Evolutionary conservation across 768 basidiomycete genomes (phyloP).

Genomic region (Lactarius tabidus): DNA sequence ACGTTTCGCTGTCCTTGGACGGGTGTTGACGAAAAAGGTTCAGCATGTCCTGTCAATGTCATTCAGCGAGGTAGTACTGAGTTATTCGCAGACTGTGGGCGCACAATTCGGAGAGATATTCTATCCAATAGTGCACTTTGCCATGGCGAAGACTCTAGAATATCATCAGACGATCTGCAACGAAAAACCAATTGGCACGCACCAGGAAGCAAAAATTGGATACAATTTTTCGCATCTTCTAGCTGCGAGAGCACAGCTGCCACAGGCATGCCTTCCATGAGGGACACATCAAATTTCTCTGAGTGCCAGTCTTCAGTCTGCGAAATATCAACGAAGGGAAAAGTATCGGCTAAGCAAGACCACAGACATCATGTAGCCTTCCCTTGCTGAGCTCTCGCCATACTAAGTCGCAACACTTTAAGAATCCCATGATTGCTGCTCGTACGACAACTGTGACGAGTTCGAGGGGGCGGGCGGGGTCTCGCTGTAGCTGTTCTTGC

Average conservation of each 20-base stretch:
- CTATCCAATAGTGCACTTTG: constrained; percentile 20
- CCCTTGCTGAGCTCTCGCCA: constrained; percentile 82
- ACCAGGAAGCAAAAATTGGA: constrained; percentile 33
- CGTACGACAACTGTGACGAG: constrained; percentile 67
- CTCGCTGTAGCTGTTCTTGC: constrained; percentile 28
- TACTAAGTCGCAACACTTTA: constrained; percentile 77
- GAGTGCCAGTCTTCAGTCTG: constrained; percentile 88
- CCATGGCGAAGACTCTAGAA: constrained; percentile 21
- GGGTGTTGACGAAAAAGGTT: constrained; percentile 46
- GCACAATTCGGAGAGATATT: constrained; percentile 22
- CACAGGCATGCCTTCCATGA: constrained; percentile 61
- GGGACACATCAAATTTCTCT: constrained; percentile 79
- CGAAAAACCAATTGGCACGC: neutral
- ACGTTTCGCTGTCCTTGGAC: constrained; percentile 36
- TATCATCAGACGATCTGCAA: neutral
- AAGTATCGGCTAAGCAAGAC: constrained; percentile 8
- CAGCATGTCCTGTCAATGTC: constrained; percentile 41
- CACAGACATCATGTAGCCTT: constrained; percentile 65
- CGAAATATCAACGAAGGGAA: constrained; percentile 23
- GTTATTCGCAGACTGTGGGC: neutral
- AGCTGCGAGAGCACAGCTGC: constrained; percentile 50
- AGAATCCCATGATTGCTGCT: constrained; percentile 58
- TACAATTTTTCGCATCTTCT: constrained; percentile 60
- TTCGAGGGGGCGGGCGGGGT: constrained; percentile 51
- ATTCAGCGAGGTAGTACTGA: neutral